Conservation (phyloP, 2,329 filamentous ascomycete species). For the Hortaea sp. region DNA sequence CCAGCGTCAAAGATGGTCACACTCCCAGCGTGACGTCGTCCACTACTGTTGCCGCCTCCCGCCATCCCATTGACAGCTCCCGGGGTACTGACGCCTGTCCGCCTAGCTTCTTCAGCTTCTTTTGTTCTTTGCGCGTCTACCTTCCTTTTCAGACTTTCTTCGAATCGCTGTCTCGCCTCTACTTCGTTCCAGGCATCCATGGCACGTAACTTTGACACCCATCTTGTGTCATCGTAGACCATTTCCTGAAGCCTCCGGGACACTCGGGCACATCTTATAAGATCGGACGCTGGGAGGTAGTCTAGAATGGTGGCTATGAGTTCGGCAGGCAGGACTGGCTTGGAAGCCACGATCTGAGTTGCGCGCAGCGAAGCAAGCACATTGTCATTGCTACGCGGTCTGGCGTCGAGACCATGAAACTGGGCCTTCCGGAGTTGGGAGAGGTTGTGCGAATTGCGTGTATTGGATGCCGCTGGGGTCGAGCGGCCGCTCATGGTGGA, state of each 20-base stretch:
- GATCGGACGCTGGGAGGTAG: conserved; percentile 74
- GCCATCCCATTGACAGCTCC: conserved; percentile 28
- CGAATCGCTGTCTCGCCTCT: conserved; percentile 72
- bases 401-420: conserved; percentile 10
- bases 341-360: conserved; percentile 68
- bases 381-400: conserved; percentile 24
- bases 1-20: conserved; percentile 67
- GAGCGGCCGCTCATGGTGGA: conserved; percentile 16
- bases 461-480: conserved; percentile 9
- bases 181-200: conserved; percentile 90
- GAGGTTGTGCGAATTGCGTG: conserved; percentile 17
- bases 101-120: conserved; percentile 30
- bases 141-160: conserved; percentile 51
- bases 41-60: conserved; percentile 16
- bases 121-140: conserved; percentile 46
- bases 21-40: conserved; percentile 27
- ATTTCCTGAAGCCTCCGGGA: conserved; percentile 88
- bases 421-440: conserved; percentile 20
- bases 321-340: conserved; percentile 79
- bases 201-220: conserved; percentile 73
- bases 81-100: conserved; percentile 24
- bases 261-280: conserved; percentile 73
- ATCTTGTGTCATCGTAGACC: conserved; percentile 96
- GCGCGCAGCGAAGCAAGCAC: conserved; percentile 69
- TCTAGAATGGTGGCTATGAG: conserved; percentile 82